Conservation (phyloP, 192 early-diverging fungal species). For the Coemansia sp. region DNA sequence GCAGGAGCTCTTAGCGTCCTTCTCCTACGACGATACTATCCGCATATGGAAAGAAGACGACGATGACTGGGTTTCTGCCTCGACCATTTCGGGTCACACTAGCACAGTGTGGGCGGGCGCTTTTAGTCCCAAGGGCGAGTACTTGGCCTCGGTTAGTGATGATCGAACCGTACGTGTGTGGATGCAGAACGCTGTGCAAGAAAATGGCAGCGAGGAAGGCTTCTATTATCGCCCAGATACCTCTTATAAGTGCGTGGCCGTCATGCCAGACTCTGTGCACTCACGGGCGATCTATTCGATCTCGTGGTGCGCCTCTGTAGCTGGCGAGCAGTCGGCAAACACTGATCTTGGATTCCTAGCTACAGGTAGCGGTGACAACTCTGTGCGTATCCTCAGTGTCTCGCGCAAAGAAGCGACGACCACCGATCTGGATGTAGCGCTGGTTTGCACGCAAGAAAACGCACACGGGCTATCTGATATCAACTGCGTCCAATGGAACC, state of each 20-base stretch:
- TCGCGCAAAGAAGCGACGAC: neutral
- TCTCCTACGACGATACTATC: constrained; percentile 93
- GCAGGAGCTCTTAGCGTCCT: constrained; percentile 81
- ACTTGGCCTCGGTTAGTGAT: constrained; percentile 79
- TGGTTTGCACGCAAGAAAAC: constrained; percentile 52
- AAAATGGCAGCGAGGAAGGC: constrained; percentile 56
- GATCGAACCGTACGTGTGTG: constrained; percentile 85
- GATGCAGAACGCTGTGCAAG: constrained; percentile 51
- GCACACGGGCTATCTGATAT: constrained; percentile 89
- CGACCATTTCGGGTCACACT: constrained; percentile 80
- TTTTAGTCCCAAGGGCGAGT: constrained; percentile 71
- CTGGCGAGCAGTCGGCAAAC: neutral
- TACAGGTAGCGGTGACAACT: constrained; percentile 83
- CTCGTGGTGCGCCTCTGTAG: constrained; percentile 63
- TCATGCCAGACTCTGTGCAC: constrained; percentile 68
- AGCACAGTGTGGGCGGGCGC: constrained; percentile 95
- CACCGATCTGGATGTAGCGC: constrained; percentile 15
- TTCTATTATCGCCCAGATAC: constrained; percentile 59
- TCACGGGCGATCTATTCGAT: constrained; percentile 89
- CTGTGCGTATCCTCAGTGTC: constrained; percentile 64
- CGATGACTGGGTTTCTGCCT: constrained; percentile 95
- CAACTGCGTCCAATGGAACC: constrained; percentile 89
- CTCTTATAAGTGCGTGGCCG: constrained; percentile 70
- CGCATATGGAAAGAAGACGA: constrained; percentile 93
- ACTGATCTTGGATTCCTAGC: constrained; percentile 67